Evolutionary conservation across 176 grass and related monocot species (phyloP).

Genomic region (Phoenix roebelenii): DNA sequence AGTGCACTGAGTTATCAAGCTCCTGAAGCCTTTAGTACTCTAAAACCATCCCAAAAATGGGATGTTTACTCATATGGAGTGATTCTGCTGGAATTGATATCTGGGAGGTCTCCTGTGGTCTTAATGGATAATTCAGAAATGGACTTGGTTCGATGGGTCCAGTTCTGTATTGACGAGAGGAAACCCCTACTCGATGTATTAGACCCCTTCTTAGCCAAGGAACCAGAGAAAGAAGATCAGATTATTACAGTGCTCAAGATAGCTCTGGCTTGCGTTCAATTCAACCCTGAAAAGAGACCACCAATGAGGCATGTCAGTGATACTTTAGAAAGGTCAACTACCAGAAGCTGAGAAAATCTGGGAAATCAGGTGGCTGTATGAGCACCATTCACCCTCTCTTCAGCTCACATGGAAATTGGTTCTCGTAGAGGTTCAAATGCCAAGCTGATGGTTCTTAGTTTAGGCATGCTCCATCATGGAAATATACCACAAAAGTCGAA

Average conservation of each 20-base stretch:
- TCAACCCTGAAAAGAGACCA: slow-evolving; percentile 10
- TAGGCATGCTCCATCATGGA: too few relatives aligned
- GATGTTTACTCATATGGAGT: slow-evolving; percentile 18
- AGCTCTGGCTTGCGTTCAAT: slow-evolving; percentile 8
- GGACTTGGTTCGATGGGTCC: slow-evolving; percentile 12
- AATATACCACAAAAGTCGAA: too few relatives aligned
- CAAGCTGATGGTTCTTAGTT: too few relatives aligned
- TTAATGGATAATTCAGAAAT: slow-evolving; percentile 9
- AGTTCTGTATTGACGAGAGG: slow-evolving; percentile 3
- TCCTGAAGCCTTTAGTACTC: slow-evolving; percentile 6
- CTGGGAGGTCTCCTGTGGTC: slow-evolving; percentile 4
- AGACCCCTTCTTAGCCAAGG: slow-evolving; percentile 4
- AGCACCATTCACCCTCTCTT: too few relatives aligned
- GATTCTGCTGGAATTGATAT: slow-evolving; percentile 10
- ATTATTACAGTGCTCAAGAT: background rate
- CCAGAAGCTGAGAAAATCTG: too few relatives aligned
- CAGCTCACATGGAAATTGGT: too few relatives aligned
- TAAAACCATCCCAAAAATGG: slow-evolving; percentile 17
- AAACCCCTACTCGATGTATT: slow-evolving; percentile 5
- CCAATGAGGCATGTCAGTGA: slow-evolving; percentile 2
- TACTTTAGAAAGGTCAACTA: background rate
- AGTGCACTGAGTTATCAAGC: slow-evolving; percentile 7
- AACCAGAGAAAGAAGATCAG: background rate
- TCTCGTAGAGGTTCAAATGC: too few relatives aligned
- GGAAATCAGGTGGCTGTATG: too few relatives aligned